Base-by-base conservation (phyloP, 805 yeast species). In the Starmera caribaea region DNA sequence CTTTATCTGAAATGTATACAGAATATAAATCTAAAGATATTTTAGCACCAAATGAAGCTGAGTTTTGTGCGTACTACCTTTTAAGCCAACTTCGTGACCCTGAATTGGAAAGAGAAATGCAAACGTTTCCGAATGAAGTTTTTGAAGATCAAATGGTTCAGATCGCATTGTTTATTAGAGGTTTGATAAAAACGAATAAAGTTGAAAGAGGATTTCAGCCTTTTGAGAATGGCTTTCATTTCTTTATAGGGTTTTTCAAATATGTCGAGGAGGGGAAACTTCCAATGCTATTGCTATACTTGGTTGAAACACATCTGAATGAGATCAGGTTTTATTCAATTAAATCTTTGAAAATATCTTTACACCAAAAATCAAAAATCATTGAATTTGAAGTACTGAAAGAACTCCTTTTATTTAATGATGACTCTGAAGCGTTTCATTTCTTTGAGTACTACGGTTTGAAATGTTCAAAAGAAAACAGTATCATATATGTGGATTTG, bases 61-160 rank as follows among this genome's bases (percentile, higher is more conserved):
- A 92, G 55, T 86, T 92, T 53, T 71, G 97, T 49, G 89, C 96
- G 0, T 92, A 89, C 56, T 81, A 87, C 41, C 62, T 92, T 16
- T 53, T 92, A 14, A 76, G 88, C 48, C 90, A 87, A 49, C 62
- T 85, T 8, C 69, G 85, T 48, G 97, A 92, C 55, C 80, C 92
- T 0, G 97, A 88, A 48, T 62, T 85, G 36, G 96, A 86, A 46
- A 68, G 88, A 40, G 82, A 75, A 45, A 55, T 83, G 10, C 95
- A 86, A 54, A 62, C 67, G 13, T 59, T 88, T 31, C 96, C 97
- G 0, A 41, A 45, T 3, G 51, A 63, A 2, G 66, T 90, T 1
- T 66, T 78, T 30, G 50, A 69, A 16, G 70, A 81, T 52, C 63
- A 65, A 0, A 53, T 65, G 11, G 78, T 92, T 11, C 92, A 82